A percentile compares a stretch with the other conserved stretches of the same genome.
phyloP scores from a whole-genome alignment of 2,329 filamentous ascomycete genomes.

The Mariannaea elegans region DNA sequence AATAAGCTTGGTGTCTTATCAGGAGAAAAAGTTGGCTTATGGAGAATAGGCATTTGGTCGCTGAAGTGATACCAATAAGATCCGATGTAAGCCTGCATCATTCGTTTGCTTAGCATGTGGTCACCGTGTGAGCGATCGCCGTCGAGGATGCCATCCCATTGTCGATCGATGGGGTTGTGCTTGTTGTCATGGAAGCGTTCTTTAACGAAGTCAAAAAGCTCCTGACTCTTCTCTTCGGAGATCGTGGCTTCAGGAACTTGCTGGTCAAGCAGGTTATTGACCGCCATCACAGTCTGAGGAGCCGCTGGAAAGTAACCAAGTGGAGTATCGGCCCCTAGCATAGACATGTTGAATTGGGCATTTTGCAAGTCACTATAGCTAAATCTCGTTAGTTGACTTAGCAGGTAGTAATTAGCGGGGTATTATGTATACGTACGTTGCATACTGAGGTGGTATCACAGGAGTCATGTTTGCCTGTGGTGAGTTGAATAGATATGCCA shows the following conservation, averaged over 20 bases:
- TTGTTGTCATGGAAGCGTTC: conserved; percentile 84
- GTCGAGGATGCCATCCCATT: conserved; percentile 79
- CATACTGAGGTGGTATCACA: conserved; percentile 53
- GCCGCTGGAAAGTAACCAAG: conserved; percentile 67
- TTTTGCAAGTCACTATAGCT: conserved; percentile 63
- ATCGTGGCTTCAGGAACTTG: conserved; percentile 81
- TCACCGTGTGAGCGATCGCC: conserved; percentile 75
- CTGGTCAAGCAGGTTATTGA: conserved; percentile 84
- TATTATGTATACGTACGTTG: conserved; percentile 53
- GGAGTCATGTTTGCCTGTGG: conserved; percentile 50
- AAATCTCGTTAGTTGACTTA: conserved; percentile 34
- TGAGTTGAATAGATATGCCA: conserved; percentile 81
- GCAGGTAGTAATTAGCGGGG: neutral
- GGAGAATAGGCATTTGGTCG: conserved; percentile 91
- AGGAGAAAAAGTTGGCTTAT: conserved; percentile 91
- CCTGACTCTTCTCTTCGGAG: conserved; percentile 86
- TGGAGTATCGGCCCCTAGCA: conserved; percentile 58
- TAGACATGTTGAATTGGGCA: conserved; percentile 53
- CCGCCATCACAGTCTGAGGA: conserved; percentile 85
- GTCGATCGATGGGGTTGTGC: conserved; percentile 75
- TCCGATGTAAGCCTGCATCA: conserved; percentile 94
- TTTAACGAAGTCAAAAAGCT: conserved; percentile 83
- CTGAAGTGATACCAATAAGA: conserved; percentile 97
- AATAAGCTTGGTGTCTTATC: conserved; percentile 87
- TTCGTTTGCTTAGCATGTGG: conserved; percentile 81